Conservation (phyloP, 164 flowering plant genomes). For the Magnolia changhungtana region DNA sequence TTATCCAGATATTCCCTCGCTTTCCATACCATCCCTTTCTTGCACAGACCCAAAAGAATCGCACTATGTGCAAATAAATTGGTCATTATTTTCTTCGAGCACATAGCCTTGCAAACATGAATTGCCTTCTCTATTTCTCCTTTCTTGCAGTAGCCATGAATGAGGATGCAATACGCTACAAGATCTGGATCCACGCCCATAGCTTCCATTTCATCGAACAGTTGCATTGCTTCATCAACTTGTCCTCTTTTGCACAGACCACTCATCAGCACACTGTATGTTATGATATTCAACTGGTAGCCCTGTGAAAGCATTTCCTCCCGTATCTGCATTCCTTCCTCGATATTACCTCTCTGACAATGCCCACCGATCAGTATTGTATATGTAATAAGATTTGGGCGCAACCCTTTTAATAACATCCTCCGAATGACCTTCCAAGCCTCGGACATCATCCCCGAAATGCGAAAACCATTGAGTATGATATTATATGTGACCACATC, state of each 20-base stretch:
- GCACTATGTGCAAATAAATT: conserved; percentile 37
- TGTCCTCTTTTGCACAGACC: conserved; percentile 54
- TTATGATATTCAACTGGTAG: conserved; percentile 36
- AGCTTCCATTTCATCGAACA: conserved; percentile 52
- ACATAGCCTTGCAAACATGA: conserved; percentile 45
- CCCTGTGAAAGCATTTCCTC: conserved; percentile 49
- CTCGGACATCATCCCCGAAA: conserved; percentile 41
- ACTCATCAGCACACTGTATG: conserved; percentile 49
- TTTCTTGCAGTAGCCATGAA: conserved; percentile 62
- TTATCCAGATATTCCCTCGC: conserved; percentile 54
- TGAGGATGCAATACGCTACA: conserved; percentile 53
- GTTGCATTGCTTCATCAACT: conserved; percentile 41
- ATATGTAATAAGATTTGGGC: conserved; percentile 44
- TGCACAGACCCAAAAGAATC: conserved; percentile 48
- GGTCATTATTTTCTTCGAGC: conserved; percentile 37
- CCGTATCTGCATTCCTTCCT: conserved; percentile 46
- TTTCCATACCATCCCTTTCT: conserved; percentile 45
- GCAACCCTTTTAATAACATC: conserved; percentile 41
- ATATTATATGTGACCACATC: conserved; percentile 63
- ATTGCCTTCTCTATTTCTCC: conserved; percentile 51
- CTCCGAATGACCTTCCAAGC: conserved; percentile 36
- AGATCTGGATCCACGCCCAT: conserved; percentile 49
- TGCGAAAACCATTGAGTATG: conserved; percentile 55
- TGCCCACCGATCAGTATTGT: conserved; percentile 53
- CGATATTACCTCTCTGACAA: conserved; percentile 45